Evolutionary conservation across 768 basidiomycete species (phyloP).

Genomic region (Suillus subluteus): DNA sequence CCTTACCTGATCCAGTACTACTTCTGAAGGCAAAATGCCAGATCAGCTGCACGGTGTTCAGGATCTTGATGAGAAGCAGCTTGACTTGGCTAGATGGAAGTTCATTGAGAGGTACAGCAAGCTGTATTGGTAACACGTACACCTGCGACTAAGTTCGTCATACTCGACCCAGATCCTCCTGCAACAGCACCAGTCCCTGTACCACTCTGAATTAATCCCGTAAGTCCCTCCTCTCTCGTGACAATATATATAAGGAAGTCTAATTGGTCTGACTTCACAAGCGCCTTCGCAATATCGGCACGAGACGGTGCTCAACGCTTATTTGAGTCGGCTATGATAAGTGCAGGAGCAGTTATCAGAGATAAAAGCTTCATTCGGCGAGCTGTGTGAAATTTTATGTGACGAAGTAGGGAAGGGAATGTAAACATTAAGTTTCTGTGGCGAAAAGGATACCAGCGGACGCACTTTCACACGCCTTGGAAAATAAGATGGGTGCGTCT

Average conservation of each 20-base stretch:
- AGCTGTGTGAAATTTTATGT: conserved; percentile 7
- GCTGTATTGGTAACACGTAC: conserved; percentile 19
- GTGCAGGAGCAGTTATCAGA: conserved; percentile 95
- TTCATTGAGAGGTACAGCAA: conserved; percentile 6
- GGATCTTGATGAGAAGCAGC: conserved; percentile 26
- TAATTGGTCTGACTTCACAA: conserved; percentile 93
- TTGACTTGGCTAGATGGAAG: conserved; percentile 29
- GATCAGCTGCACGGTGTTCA: conserved; percentile 23
- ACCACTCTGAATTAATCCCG: conserved; percentile 23
- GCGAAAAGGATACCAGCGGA: conserved; percentile 21
- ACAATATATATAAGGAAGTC: conserved; percentile 98
- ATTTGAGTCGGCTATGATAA: conserved; percentile 93
- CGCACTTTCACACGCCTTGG: conserved; percentile 98
- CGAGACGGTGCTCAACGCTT: conserved; percentile 95
- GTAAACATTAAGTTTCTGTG: neutral
- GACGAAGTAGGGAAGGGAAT: neutral
- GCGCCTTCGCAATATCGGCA: conserved; percentile 90
- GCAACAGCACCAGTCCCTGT: neutral
- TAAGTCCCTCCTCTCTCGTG: conserved; percentile 71
- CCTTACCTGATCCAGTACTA: conserved; percentile 31
- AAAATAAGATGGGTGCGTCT: conserved; percentile 95
- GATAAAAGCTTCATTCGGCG: conserved; percentile 79
- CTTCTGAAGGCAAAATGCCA: conserved; percentile 18
- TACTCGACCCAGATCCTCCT: conserved; percentile 13
- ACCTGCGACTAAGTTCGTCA: conserved; percentile 26